phyloP scores from a whole-genome alignment of 2,329 filamentous ascomycete genomes.

The Penicillium frequentans region DNA sequence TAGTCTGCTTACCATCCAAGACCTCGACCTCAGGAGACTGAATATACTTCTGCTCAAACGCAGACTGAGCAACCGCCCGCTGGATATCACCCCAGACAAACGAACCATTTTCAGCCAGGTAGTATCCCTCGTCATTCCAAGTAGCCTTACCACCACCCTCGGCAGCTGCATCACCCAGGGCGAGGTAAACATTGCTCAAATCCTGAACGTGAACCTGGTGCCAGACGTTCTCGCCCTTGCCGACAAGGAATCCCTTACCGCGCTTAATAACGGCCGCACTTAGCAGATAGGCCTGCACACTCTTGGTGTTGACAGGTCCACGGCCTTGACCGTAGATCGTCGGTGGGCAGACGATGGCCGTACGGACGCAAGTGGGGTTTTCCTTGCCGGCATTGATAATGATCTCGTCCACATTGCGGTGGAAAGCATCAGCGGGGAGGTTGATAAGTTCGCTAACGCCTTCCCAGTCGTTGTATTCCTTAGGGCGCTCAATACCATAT shows the following conservation, averaged over 20 bases:
- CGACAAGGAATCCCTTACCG: constrained; percentile 41
- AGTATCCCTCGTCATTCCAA: constrained; percentile 50
- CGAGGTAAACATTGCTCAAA: constrained; percentile 38
- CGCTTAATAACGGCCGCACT: constrained; percentile 36
- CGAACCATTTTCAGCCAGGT: constrained; percentile 47
- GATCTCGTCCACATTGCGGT: constrained; percentile 44
- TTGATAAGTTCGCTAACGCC: constrained; percentile 42
- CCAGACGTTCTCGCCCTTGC: constrained; percentile 42
- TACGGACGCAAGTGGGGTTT: constrained; percentile 32
- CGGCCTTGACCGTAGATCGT: constrained; percentile 43
- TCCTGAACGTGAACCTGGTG: constrained; percentile 44
- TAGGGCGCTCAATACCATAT: constrained; percentile 43
- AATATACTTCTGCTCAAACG: constrained; percentile 56
- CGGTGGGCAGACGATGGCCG: constrained; percentile 43
- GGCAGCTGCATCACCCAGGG: constrained; percentile 40
- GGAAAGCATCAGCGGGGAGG: constrained; percentile 42
- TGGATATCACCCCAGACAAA: constrained; percentile 44
- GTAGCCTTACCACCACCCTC: constrained; percentile 41
- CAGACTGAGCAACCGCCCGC: constrained; percentile 43
- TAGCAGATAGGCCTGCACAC: constrained; percentile 44
- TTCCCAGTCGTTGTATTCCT: constrained; percentile 50
- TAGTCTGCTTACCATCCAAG: constrained; percentile 31
- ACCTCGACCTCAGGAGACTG: constrained; percentile 40
- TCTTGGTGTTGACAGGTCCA: constrained; percentile 39
- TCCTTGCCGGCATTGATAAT: constrained; percentile 31